Evolutionary conservation across 2,329 filamentous ascomycete genomes (phyloP), one percentile per base, ranked within the genome.

Genomic region (Fusarium mangiferae): DNA sequence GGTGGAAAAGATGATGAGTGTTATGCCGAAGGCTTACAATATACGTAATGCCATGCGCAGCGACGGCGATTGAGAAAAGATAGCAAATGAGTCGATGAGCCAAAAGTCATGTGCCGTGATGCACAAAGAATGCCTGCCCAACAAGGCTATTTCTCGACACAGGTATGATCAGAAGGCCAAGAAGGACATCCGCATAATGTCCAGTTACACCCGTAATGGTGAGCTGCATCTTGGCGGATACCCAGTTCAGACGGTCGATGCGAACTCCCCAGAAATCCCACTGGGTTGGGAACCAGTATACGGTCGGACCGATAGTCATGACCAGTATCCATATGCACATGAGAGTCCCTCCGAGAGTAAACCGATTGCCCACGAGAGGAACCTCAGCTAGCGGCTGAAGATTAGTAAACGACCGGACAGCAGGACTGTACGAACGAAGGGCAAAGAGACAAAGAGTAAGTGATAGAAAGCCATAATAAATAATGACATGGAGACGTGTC

Each of bases 381-480:
- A n/a, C n/a, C n/a, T n/a, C n/a, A n/a, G n/a, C n/a, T n/a, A n/a
- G n/a, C n/a, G 45, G 9, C 9, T n/a, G 55, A 3, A 8, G 14
- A 6, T 46, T 58, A 6, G 13, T 2, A 3, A 46, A 22, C 0
- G 15, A 24, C 7, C 35, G 17, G 24, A 39, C 3, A 26, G 35
- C 20, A 1, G 8, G 55, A 22, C 18, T 24, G 0, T 18, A 46
- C 15, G 55, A 22, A 2, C 42, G 55, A 6, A 58, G 24, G 4
- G 45, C n/a, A 20, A 58, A 33, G 13, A 36, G 3, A 5, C 7
- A 5, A 10, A 58, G 1, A 4, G 12, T 9, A 0, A 33, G 20
- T 5, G 30, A 20, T 3, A 58, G 24, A 7, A 46, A 58, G 0
- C 18, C n/a, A 20, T 58, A 58, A 18, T 35, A 58, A 1, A 58